Percentiles rank a stretch among this genome's conserved stretches.
Conservation (phyloP, 2,329 filamentous ascomycete genomes). For the Arthrinium phaeospermum region DNA sequence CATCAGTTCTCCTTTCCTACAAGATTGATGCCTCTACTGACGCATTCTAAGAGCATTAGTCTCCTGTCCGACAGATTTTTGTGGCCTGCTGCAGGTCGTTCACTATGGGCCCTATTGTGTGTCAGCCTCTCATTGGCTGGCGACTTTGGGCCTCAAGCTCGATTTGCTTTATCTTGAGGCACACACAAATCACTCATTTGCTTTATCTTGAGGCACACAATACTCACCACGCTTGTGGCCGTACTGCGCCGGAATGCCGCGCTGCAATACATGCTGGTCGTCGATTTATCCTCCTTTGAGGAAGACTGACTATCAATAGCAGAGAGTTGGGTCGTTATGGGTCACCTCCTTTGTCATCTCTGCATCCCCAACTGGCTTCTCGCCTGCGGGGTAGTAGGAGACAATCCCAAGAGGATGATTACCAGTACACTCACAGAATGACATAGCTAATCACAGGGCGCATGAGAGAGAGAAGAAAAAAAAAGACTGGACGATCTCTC, state of each 20-base stretch:
- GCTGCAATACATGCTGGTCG: background rate
- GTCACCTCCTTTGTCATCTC: background rate
- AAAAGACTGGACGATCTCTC: background rate
- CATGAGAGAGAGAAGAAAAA: too few species aligned
- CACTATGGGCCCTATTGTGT: constrained; percentile 34
- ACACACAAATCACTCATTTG: constrained; percentile 37
- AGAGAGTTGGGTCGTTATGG: background rate
- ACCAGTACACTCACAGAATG: background rate
- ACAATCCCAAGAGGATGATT: background rate
- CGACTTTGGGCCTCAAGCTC: constrained; percentile 36
- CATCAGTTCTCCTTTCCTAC: constrained; percentile 9
- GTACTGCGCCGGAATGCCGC: background rate
- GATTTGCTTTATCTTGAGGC: constrained; percentile 32
- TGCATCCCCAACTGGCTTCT: background rate
- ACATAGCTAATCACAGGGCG: background rate
- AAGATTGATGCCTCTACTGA: constrained; percentile 8
- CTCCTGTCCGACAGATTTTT: constrained; percentile 23
- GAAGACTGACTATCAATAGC: background rate
- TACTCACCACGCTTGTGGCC: constrained; percentile 22
- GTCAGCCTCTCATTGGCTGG: constrained; percentile 39
- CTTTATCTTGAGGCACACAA: constrained; percentile 32
- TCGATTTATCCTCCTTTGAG: background rate
- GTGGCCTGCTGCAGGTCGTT: constrained; percentile 35
- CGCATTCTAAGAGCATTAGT: background rate
- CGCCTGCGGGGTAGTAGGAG: background rate